Evolutionary conservation across 2,329 filamentous ascomycete genomes (phyloP), one percentile per base, ranked within the genome.

Genomic region (Anthostomella pinea): DNA sequence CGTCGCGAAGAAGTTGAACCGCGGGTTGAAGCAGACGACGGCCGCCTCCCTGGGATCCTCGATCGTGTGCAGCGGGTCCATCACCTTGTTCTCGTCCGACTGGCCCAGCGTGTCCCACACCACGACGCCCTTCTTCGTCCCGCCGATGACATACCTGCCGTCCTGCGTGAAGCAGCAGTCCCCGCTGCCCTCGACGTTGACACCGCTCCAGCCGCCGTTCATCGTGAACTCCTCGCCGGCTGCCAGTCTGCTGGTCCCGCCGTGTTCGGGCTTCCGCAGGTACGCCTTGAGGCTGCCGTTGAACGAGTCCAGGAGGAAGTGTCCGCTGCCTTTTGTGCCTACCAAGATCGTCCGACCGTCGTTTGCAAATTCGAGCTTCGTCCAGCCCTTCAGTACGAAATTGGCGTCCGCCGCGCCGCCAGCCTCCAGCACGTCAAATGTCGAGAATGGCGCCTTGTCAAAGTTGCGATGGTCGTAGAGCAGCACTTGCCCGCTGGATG

Each of bases 381-480:
- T 93, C 93, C 93, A 98, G 8, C 83, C 83, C 34, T 74, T 75
- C 43, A 77, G 68, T 1, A 75, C 64, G 33, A 85, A 80, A 30
- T 82, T 75, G 5, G 71, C 63, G 46, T 77, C 68, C 33, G 70
- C 53, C 55, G 65, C 41, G 55, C 67, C 58, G 29, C 69, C 68
- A 33, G 71, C 65, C 38, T 83, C 78, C 16, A 80, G 65, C 11
- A 97, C 70, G 56, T 97, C 91, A 54, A 97, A 93, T 7, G 78
- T 85, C 8, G 83, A 77, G 55, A 98, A 94, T 0, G 93, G 93
- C 4, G 85, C 80, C 62, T 93, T 95, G 62, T 95, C 87, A 65
- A 87, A 97, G 61, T 95, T 94, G 49, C 90, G 84, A 49, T 89
- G 78, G 61, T 98, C 93, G 67, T 97, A 98, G 30, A 98, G 80